Evolutionary conservation across 2,329 filamentous ascomycete species (phyloP), one percentile per base, ranked within the genome.

Genomic region (Pestalotiopsis sp.): DNA sequence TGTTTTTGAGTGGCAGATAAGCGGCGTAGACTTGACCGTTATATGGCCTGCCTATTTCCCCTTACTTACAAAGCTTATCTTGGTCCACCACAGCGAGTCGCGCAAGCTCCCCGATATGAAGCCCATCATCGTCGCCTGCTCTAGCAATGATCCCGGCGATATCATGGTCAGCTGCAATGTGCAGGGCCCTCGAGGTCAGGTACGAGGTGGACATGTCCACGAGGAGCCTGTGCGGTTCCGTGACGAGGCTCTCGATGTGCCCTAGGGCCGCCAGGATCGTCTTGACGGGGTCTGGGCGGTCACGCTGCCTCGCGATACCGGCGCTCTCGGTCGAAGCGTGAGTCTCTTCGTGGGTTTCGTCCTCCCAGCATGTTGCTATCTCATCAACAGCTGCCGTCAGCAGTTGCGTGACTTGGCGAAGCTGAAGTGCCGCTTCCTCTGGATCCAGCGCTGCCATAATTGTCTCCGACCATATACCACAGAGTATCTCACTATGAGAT

Each of bases 211-310:
- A 66, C 31, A 72, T 69, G 31, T 72, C 71, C 27, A 74, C 67
- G 9, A 74, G 68, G 12, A 72, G 72, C 14, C 70, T 58, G 59
- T 70, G 68, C 2, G 73, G 73, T 4, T 71, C 70, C 23, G 66
- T 68, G 17, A 71, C 68, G 23, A 74, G 72, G 65, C 73, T 72
- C 66, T 74, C 70, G 23, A 73, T 68, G 17, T 70, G 69, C 4
- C 72, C 73, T 12, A 74, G 25, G 2, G 72, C 68, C 3, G 70
- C 73, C 20, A 59, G 57, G 20, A 23, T 23, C 13, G 20, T 23
- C 57, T 59, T 31, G 57, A 31, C 27, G 4, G 57, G 57, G 20
- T 59, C 57, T 13, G 23, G 27, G 57, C 20, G 23, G 57, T 4
- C 27, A 27, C 31, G 11, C 4, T 59, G 57, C 12, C 11, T 17